Evolutionary conservation across 768 basidiomycete genomes (phyloP), one percentile per base, ranked within the genome.

Genomic region (Naganishia kalamii): DNA sequence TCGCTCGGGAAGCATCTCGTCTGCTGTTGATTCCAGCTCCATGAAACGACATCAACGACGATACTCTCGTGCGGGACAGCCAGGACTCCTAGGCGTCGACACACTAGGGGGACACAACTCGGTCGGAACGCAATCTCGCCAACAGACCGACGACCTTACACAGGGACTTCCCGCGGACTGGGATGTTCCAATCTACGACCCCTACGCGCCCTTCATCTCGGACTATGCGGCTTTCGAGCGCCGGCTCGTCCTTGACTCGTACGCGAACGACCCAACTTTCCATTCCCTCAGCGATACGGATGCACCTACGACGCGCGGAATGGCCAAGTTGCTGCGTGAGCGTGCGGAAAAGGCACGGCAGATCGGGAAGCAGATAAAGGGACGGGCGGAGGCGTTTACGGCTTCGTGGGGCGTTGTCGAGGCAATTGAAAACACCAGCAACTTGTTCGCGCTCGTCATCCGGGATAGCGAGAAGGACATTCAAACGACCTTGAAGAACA

Each of bases 121-220:
- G 5, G 25, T 35, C 4, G 54, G 54, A 27, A 57, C 40, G 54
- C 40, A 57, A 10, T 35, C 54, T 3, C 35, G 25, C 23, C 37
- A 37, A 19, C 54, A 57, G n/a, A 57, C 54, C 11, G 54, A 57
- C 11, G 37, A 57, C 0, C 54, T n/a, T 21, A 35, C 21, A n/a
- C 54, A 37, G 12, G 54, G 35, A 17, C 30, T 57, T 21, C 54
- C 54, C 4, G 15, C 54, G 35, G 54, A 57, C 30, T 98, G 96
- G 96, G 92, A 97, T 72, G 87, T 87, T 62, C 87, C 88, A 57
- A 80, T 99, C 17, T 96, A 92, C 75, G 92, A 93, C 74, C 91
- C 94, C 1, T 98, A 97, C 80, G 82, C 94, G 27, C 89, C 93
- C 71, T 87, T 88, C 67, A 94, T 98, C 71, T 81, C 85, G 19